A percentile compares a stretch with the other conserved stretches of the same genome.
Conservation (phyloP, 768 basidiomycete species). For the Russula foetens region DNA sequence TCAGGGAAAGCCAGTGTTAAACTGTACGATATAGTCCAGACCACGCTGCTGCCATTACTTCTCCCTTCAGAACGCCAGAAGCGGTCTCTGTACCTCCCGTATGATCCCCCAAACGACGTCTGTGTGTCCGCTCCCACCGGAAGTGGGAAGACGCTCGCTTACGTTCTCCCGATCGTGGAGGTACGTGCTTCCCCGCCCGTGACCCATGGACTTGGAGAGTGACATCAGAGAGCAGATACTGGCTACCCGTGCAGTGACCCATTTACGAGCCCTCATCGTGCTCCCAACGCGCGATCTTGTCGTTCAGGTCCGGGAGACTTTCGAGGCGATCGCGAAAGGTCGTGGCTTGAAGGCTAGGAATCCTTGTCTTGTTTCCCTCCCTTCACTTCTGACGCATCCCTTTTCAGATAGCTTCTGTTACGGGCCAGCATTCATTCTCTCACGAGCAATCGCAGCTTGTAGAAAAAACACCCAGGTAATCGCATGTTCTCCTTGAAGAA, state of each 20-base stretch:
- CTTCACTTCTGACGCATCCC: background rate
- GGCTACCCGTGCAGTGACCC: constrained; percentile 65
- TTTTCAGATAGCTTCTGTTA: constrained; percentile 61
- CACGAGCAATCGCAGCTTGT: constrained; percentile 85
- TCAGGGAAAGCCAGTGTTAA: background rate
- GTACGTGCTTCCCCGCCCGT: constrained; percentile 30
- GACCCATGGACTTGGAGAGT: background rate
- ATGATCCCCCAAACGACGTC: constrained; percentile 63
- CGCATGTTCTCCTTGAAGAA: background rate
- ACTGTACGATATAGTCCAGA: constrained; percentile 59
- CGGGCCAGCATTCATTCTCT: constrained; percentile 89
- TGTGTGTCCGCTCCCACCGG: constrained; percentile 97
- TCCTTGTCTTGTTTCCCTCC: background rate
- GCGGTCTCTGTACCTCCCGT: constrained; percentile 54
- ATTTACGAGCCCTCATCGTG: constrained; percentile 81
- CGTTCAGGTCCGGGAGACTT: constrained; percentile 83
- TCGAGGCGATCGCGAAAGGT: constrained; percentile 78
- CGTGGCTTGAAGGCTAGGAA: constrained; percentile 70
- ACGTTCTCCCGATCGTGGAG: constrained; percentile 88
- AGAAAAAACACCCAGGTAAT: constrained; percentile 47
- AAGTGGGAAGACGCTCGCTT: constrained; percentile 96
- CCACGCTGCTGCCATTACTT: constrained; percentile 75
- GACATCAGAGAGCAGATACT: constrained; percentile 44
- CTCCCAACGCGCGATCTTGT: constrained; percentile 94
- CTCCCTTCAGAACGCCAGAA: constrained; percentile 38